Base-by-base conservation (phyloP, 768 basidiomycete species). In the Mycena alexandri region DNA sequence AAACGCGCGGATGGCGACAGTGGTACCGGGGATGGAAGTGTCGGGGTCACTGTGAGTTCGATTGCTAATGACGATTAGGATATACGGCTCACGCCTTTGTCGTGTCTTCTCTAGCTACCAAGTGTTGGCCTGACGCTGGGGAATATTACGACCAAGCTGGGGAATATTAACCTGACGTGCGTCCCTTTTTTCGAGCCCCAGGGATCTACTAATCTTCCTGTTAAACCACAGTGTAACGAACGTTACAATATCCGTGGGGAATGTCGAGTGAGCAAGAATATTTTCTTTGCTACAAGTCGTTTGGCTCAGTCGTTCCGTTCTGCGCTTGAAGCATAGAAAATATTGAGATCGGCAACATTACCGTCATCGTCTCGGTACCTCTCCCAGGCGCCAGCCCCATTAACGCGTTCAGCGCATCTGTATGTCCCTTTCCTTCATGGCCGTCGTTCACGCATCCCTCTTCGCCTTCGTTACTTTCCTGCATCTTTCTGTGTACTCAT, bases 91-190 rank as follows among this genome's bases (percentile, higher is more conserved):
- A 38, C 17, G 33, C 21, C 16, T 41, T 38, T 50, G 19, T 10
- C 38, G 25, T 25, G 13, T 43, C n/a, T 38, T 29, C 48, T 46
- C 34, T 47, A 71, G 70, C 13, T 71, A 13, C 70, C 70, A 0
- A 67, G 41, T 38, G 63, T 71, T 16, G 70, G 70, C 7, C 47
- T 71, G 19, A 47, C 66, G 9, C 63, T 71, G 47, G 70, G 70
- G 22, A 71, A 71, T 55, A 71, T 71, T 16, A 71, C 70, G 16
- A 71, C 70, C 5, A 71, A 71, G 59, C 16, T 71, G 25, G 70
- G 70, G 22, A 71, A 71, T 34, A 71, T 71, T 44, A 71, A 71
- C 44, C 60, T 71, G 29, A 71, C 70, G 70, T 71, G 60, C 55
- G 58, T 53, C 10, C 14, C 38, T 47, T 24, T 38, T 12, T 5